Base-by-base conservation (phyloP, 2,329 filamentous ascomycete genomes). In the Trichoderma sp. region DNA sequence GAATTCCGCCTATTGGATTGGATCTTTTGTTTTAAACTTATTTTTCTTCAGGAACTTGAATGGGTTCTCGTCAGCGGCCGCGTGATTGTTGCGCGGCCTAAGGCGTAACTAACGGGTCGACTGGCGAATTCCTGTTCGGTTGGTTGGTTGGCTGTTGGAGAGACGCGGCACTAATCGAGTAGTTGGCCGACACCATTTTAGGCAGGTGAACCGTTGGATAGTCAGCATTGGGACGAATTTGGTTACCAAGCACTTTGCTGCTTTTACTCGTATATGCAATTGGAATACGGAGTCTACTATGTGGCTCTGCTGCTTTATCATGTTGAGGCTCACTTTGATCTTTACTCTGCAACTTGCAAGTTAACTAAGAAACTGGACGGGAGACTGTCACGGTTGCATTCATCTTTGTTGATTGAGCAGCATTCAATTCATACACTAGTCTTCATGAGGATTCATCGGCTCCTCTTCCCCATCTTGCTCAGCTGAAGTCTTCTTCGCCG, bases 391-490 rank as follows among this genome's bases (percentile, higher is more conserved):
- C n/a, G 5, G 2, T 2, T 11, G n/a, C n/a, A 20, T 4, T 47
- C n/a, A 43, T 43, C 43, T 20, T 20, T 20, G 17, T 17, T 43
- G 3, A 3, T 53, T 53, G 4, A 53, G 47, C 47, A 23, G 20
- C 47, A 43, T 4, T 13, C 6, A 26, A 23, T 59, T 11, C 17
- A 59, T 15, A 34, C 9, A 20, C 61, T 71, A 71, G 26, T 71
- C 61, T 26, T 58, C 50, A 36, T 71, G 50, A 50, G 61, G n/a
- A 17, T 50, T 39, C 26, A 39, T 28, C 17, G 28, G 28, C 28
- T 69, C 28, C 39, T 26, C 65, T 30, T 76, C 74, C 7, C 73
- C 74, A 5, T 63, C 74, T 3, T 76, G 74, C 6, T 70, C 74
- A 8, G 72, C 74, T 1, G 64, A 65, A 4, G 28, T 34, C 0